phyloP scores from a whole-genome alignment of 306 rosid genomes.

The Prunus davidiana region DNA sequence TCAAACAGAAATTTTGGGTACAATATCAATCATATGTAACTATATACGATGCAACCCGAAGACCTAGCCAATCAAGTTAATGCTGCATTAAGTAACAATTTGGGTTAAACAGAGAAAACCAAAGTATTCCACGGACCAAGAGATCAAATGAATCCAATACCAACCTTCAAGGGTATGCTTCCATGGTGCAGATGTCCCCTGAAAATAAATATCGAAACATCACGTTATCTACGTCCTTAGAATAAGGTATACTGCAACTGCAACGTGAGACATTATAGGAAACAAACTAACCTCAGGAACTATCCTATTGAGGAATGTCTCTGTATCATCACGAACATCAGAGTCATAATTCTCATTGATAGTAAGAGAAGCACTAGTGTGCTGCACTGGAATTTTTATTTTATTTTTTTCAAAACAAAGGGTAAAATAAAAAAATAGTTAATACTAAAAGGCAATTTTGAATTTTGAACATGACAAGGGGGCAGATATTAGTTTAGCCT shows the following conservation, averaged over 20 bases:
- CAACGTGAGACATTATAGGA: not conserved
- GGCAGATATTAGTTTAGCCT: not conserved
- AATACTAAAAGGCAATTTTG: not conserved
- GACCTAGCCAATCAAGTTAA: not conserved
- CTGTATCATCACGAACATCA: slow-evolving; percentile 84
- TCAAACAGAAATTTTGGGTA: not conserved
- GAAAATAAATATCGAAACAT: slow-evolving; percentile 12
- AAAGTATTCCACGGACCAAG: not conserved
- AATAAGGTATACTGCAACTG: not conserved
- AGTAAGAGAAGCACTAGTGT: slow-evolving; percentile 95
- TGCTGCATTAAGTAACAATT: not conserved
- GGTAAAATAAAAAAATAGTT: slow-evolving; percentile 4
- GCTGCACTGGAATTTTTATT: slow-evolving; percentile 59
- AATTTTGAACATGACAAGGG: not conserved
- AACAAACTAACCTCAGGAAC: slow-evolving; percentile 75
- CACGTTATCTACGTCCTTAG: not conserved
- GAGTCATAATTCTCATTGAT: slow-evolving; percentile 93
- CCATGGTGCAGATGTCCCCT: slow-evolving; percentile 94
- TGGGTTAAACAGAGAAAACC: not conserved
- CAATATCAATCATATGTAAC: not conserved
- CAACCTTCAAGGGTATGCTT: slow-evolving; percentile 89
- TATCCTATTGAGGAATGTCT: slow-evolving; percentile 64
- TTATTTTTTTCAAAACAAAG: not conserved
- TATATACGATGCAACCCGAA: not conserved
- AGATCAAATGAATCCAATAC: not conserved